Evolutionary conservation across 2,329 filamentous ascomycete genomes (phyloP).

Genomic region (Exophiala sideris): DNA sequence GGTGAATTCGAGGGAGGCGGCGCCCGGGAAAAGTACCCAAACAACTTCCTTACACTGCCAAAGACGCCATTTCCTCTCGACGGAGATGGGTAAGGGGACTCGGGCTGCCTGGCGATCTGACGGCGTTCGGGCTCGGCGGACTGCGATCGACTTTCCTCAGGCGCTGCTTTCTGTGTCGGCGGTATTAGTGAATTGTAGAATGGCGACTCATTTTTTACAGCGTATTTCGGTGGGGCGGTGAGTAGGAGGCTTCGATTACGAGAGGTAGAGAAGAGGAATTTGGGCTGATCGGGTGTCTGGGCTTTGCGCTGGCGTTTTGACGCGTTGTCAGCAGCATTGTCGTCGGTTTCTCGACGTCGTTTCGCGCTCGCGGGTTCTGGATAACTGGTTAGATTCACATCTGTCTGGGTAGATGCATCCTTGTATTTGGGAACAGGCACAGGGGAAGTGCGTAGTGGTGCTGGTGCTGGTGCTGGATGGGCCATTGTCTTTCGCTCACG

Average conservation of each 20-base stretch:
- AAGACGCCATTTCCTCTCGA: conserved; percentile 8
- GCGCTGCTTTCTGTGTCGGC: conserved; percentile 2
- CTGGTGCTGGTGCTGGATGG: not conserved
- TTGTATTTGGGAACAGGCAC: not conserved
- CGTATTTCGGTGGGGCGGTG: conserved; percentile 16
- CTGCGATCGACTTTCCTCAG: too few relatives aligned
- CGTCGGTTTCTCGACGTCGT: conserved; percentile 15
- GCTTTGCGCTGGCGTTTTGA: conserved; percentile 16
- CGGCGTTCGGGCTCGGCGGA: not conserved
- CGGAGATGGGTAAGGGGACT: conserved; percentile 8
- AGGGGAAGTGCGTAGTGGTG: not conserved
- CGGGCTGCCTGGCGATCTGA: conserved; percentile 5
- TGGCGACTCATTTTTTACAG: conserved; percentile 13
- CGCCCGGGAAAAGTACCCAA: conserved; percentile 13
- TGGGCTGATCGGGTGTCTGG: conserved; percentile 12
- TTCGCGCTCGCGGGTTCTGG: conserved; percentile 12
- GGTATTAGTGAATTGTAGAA: conserved; percentile 9
- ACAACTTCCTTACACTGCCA: conserved; percentile 22
- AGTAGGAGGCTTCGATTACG: conserved; percentile 21
- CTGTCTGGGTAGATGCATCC: conserved; percentile 15
- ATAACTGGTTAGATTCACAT: conserved; percentile 14
- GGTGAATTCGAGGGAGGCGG: not conserved
- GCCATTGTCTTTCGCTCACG: conserved; percentile 17
- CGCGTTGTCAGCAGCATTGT: conserved; percentile 4
- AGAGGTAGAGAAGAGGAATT: conserved; percentile 18